Base-by-base conservation (phyloP, 2,329 filamentous ascomycete genomes). In the Incumbomyces delicatus region DNA sequence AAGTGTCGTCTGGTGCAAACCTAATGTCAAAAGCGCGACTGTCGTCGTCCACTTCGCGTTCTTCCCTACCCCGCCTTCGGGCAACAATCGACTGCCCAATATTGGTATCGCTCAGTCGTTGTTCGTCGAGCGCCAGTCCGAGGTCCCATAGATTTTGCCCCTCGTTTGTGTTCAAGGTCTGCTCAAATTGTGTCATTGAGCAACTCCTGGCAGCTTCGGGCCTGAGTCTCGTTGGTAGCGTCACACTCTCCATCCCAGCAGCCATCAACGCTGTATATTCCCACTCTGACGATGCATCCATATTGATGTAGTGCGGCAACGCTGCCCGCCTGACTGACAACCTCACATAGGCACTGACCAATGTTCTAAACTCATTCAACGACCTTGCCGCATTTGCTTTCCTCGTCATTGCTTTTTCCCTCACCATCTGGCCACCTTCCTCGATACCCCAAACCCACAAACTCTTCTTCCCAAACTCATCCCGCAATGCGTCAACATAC, bases 361-460 rank as follows among this genome's bases (percentile, higher is more conserved):
- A 78, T 13, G 78, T 72, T 47, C 81, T 78, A 14, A 89, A 74
- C 41, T 81, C 75, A 22, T 77, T 75, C 12, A 95, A 64, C 4
- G 85, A 81, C 54, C 80, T 79, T 6, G 88, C 85, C 36, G 79
- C 77, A 63, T 95, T 95, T 40, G 79, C 75, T 16, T 86, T 72
- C 48, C 81, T 78, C 7, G 17, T 34, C 22, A 45, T 2, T 5
- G 10, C 16, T n/a, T 45, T 45, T 14, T 36, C 78, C 58, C 78
- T 70, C 33, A 74, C 65, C 27, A 73, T 67, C 36, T 70, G 75
- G 41, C 64, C 69, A 34, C 73, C 69, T 47, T 83, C 80, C 62
- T 94, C 84, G 17, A 88, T 63, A 0, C 84, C 89, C 83, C 89
- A 96, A 11, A 88, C 76, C 85, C 87, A 94, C 29, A 95, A 78